Conservation (phyloP, 257 asterid species). For the Eucommia ulmoides region DNA sequence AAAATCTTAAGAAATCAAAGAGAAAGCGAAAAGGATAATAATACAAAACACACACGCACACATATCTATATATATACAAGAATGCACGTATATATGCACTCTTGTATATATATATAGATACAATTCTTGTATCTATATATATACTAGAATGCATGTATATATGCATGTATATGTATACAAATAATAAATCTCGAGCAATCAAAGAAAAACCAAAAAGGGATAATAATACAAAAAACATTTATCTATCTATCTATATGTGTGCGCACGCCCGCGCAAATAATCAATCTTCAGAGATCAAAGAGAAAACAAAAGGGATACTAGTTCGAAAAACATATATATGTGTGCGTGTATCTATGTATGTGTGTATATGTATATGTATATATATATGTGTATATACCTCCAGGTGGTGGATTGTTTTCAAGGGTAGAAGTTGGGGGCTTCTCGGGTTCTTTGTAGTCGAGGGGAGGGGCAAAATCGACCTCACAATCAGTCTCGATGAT, state of each 20-base stretch:
- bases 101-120: too few species aligned
- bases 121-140: too few species aligned
- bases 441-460: slow-evolving; percentile 96
- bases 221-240: neutral
- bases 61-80: too few species aligned
- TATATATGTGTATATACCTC: slow-evolving; percentile 22
- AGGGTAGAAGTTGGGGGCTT: slow-evolving; percentile 32
- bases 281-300: neutral
- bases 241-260: too few species aligned
- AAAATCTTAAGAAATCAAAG: neutral
- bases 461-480: slow-evolving; percentile 99
- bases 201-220: neutral
- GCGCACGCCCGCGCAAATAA: too few species aligned
- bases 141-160: too few species aligned
- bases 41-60: neutral
- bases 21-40: neutral
- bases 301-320: neutral
- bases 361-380: too few species aligned
- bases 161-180: neutral
- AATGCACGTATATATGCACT: neutral
- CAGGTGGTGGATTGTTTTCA: slow-evolving; percentile 49
- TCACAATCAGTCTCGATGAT: slow-evolving; percentile 98
- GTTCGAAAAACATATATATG: neutral
- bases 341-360: neutral
- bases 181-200: neutral